phyloP scores from a whole-genome alignment of 2,329 filamentous ascomycete species.

The Dactylellina cionopaga region DNA sequence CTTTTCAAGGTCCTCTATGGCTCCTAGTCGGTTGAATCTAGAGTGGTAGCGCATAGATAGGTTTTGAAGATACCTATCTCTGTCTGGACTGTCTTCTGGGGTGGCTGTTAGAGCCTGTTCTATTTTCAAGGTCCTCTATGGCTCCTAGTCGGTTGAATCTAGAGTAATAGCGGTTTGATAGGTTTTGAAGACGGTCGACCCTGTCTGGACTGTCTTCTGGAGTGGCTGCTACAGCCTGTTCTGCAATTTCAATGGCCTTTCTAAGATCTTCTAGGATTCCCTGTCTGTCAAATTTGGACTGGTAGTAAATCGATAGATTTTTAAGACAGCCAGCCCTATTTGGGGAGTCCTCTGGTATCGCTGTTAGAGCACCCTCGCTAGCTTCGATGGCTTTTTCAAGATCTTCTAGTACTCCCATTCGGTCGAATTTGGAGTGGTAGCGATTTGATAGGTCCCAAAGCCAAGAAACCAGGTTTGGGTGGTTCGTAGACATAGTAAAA shows the following conservation, averaged over 20 bases:
- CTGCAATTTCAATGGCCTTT: background rate
- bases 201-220: background rate
- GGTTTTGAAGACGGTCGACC: background rate
- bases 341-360: background rate
- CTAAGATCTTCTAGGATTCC: background rate
- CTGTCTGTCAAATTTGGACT: background rate
- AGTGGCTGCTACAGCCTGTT: background rate
- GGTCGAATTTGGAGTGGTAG: background rate
- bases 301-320: background rate
- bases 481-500: too few relatives aligned
- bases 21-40: background rate
- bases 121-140: conserved; percentile 1
- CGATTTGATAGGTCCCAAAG: background rate
- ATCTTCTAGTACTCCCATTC: background rate
- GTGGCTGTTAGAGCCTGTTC: background rate
- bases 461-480: too few relatives aligned
- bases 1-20: background rate
- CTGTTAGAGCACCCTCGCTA: background rate
- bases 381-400: background rate
- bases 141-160: background rate
- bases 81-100: background rate
- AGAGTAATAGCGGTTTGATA: background rate
- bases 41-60: background rate
- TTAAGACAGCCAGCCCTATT: background rate
- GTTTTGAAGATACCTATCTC: background rate